Percentiles rank a stretch among this genome's conserved stretches.
phyloP scores from a whole-genome alignment of 2,329 filamentous ascomycete genomes.

The Calonectria leucothoes region DNA sequence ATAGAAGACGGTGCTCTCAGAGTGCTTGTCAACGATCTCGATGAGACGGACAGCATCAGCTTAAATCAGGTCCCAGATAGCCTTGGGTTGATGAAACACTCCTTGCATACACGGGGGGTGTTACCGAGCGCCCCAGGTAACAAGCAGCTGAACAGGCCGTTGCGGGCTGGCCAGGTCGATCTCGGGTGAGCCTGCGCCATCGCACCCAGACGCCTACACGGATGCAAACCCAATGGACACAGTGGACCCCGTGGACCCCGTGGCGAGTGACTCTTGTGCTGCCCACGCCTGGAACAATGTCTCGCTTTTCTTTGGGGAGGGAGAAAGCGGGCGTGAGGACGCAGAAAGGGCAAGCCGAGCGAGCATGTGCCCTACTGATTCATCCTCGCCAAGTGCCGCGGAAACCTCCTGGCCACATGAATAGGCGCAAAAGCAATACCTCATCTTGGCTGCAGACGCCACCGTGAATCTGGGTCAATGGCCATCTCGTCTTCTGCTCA shows the following conservation, averaged over 20 bases:
- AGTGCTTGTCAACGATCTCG: accelerated
- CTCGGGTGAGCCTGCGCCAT: not conserved
- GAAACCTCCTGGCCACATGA: not conserved
- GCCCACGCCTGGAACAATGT: not conserved
- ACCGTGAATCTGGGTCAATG: not conserved
- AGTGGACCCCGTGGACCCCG: not conserved
- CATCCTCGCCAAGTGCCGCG: no score
- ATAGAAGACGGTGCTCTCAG: not conserved
- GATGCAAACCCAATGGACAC: not conserved
- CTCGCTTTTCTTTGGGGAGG: no score
- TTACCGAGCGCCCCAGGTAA: not conserved
- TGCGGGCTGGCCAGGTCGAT: not conserved
- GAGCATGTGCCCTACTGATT: no score
- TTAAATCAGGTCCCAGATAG: not conserved
- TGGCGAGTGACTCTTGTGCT: not conserved
- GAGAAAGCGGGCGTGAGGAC: no score
- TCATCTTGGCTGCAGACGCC: not conserved
- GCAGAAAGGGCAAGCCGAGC: no score
- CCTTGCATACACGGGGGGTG: not conserved
- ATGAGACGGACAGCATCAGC: not conserved
- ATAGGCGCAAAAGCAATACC: not conserved
- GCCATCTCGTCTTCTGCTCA: not conserved
- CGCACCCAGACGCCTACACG: not conserved
- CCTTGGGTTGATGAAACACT: not conserved
- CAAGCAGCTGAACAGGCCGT: not conserved